Evolutionary conservation across 2,329 filamentous ascomycete species (phyloP), one percentile per base, ranked within the genome.

Genomic region (Sclerotinia glacialis): DNA sequence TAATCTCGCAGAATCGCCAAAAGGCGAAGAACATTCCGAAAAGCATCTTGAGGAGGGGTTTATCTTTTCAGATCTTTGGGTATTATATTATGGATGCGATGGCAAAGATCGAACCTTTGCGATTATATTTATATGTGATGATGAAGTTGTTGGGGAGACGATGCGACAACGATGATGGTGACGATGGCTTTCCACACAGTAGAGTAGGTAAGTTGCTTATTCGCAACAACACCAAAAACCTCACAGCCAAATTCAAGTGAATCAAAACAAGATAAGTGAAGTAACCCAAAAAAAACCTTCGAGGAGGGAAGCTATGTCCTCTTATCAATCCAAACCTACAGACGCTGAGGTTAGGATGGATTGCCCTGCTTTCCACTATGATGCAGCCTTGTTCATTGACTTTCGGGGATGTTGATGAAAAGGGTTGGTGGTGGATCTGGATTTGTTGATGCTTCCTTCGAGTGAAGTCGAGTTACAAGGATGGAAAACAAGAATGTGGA

Each of bases 21-120:
- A 83, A 84, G 77, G 85, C 80, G 78, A 89, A 89, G 71, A 87
- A 79, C 70, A 89, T 75, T 70, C 84, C 85, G 78, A 87, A 88
- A 54, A 88, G 69, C 86, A 89, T 89, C 9, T 56, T 73, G 70
- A 68, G 44, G 18, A 18, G 37, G 11, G 0, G 5, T 34, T 16
- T 53, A 26, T 60, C 23, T 28, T 5, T 40, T 54, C 50, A 31
- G 12, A 61, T n/a, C 16, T 21, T 49, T 21, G 46, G 2, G 5
- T 23, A 55, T 12, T 49, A 37, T 49, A 34, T 64, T 16, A 18
- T 49, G 34, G 42, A 44, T 60, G 54, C 5, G 46, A 52, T 18
- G 26, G 34, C 12, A 37, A 60, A 6, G 18, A 60, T 8, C 11
- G 8, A 52, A 28, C 9, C 18, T 53, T 63, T 63, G 34, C 60